These are phyloP conservation scores for Hygrophoropsis aurantiaca DNA, from an alignment of 768 basidiomycete species.

Conservation along the genomic window DNA sequence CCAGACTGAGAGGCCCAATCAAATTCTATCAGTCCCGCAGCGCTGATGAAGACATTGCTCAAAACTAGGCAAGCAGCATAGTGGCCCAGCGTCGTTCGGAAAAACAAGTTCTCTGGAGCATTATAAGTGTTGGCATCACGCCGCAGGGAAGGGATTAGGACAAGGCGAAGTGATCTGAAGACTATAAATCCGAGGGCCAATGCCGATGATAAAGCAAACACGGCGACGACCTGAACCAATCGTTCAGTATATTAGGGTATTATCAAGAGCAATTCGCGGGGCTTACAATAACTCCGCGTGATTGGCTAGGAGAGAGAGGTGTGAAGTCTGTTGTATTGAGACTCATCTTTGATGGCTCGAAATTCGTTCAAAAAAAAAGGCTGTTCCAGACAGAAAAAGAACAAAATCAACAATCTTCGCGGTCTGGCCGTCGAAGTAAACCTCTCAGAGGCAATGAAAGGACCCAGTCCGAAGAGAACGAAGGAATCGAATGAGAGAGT, in stretches of 20 bases:
- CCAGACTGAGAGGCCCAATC: slow-evolving; percentile 46
- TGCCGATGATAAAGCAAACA: slow-evolving; percentile 54
- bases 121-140: slow-evolving; percentile 26
- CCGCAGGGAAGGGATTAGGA: slow-evolving; percentile 32
- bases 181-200: slow-evolving; percentile 52
- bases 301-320: slow-evolving; percentile 12
- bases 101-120: slow-evolving; percentile 55
- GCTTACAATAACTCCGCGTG: slow-evolving; percentile 21
- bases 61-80: slow-evolving; percentile 66
- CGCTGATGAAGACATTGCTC: slow-evolving; percentile 52
- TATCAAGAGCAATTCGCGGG: too few species aligned
- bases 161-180: slow-evolving; percentile 49
- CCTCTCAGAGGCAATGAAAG: slow-evolving; percentile 33
- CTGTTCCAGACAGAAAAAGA: slow-evolving; percentile 14
- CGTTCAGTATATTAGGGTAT: background rate
- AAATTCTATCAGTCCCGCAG: slow-evolving; percentile 55
- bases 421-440: slow-evolving; percentile 23
- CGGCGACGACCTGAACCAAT: slow-evolving; percentile 40
- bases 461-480: slow-evolving; percentile 35
- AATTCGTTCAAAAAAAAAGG: background rate
- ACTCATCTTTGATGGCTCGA: background rate
- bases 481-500: slow-evolving; percentile 10
- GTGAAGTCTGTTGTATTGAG: background rate
- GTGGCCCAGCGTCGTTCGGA: slow-evolving; percentile 69
- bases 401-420: slow-evolving; percentile 9